Percentiles rank a stretch among this genome's conserved stretches.
Conservation (phyloP, 352 stramenopile genomes). For the Phytophthora brassicae region DNA sequence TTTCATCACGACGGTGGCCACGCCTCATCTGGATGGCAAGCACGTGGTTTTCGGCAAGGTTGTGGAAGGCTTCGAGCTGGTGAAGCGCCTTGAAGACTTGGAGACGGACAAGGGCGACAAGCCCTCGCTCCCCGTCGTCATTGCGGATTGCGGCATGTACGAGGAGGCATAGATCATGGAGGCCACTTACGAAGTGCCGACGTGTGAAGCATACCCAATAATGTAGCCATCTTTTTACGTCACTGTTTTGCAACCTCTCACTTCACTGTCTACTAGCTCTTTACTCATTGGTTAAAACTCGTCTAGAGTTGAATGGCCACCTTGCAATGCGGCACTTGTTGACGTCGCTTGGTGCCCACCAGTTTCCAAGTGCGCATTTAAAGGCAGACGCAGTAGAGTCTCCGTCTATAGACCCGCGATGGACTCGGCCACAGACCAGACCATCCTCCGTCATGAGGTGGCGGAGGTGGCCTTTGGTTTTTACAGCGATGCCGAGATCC, state of each 20-base stretch:
- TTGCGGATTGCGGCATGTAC: slow-evolving; percentile 95
- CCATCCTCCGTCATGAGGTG: slow-evolving; percentile 91
- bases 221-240: slow-evolving; percentile 29
- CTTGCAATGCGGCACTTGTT: neutral
- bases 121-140: slow-evolving; percentile 89
- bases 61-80: slow-evolving; percentile 89
- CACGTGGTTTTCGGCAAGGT: slow-evolving; percentile 98
- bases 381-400: slow-evolving; percentile 10
- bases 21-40: slow-evolving; percentile 96
- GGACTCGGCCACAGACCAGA: slow-evolving; percentile 89
- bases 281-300: slow-evolving; percentile 41
- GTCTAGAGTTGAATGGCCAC: slow-evolving; percentile 34
- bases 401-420: slow-evolving; percentile 32
- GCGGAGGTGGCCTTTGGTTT: slow-evolving; percentile 93
- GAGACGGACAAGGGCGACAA: slow-evolving; percentile 92
- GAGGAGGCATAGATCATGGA: slow-evolving; percentile 32
- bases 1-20: slow-evolving; percentile 95
- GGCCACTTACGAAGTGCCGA: neutral
- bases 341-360: slow-evolving; percentile 26
- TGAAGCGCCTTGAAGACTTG: slow-evolving; percentile 92
- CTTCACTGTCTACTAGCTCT: neutral
- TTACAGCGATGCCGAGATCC: slow-evolving; percentile 98
- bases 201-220: neutral
- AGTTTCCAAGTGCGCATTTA: slow-evolving; percentile 35
- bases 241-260: slow-evolving; percentile 5